A percentile compares a stretch with the other conserved stretches of the same genome.
Evolutionary conservation across 352 stramenopile genomes (phyloP).

Genomic region (Phytopythium kandeliae): DNA sequence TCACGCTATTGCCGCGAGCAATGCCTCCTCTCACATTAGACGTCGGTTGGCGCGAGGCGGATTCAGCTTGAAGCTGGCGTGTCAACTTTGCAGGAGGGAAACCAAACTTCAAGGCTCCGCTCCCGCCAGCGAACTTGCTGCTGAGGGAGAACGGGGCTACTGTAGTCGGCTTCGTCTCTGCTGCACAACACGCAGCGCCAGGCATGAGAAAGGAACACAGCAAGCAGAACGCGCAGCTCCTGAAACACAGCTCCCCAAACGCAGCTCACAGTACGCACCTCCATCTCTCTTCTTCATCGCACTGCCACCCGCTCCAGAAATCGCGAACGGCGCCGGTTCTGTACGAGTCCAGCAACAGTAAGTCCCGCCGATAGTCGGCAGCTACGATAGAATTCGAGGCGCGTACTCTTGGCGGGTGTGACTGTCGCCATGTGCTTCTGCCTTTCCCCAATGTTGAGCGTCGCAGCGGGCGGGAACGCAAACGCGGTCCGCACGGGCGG

Average conservation of each 20-base stretch:
- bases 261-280: not conserved
- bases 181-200: not conserved
- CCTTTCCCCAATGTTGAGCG: not conserved
- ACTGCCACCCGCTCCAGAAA: not conserved
- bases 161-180: not conserved
- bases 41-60: not conserved
- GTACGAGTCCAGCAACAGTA: too few species aligned
- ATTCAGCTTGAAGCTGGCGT: not conserved
- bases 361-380: too few species aligned
- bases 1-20: not conserved
- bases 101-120: not conserved
- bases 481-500: not conserved
- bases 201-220: not conserved
- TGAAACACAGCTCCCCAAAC: not conserved
- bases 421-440: not conserved
- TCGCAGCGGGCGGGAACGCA: not conserved
- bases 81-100: not conserved
- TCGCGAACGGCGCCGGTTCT: constrained; percentile 1
- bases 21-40: not conserved
- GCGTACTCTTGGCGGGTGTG: not conserved
- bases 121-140: not conserved
- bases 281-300: not conserved
- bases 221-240: not conserved
- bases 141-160: not conserved
- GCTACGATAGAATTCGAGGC: not conserved